A percentile compares a stretch with the other conserved stretches of the same genome.
phyloP scores from a whole-genome alignment of 169 alveolate genomes.

The Eimeria necatrix region DNA sequence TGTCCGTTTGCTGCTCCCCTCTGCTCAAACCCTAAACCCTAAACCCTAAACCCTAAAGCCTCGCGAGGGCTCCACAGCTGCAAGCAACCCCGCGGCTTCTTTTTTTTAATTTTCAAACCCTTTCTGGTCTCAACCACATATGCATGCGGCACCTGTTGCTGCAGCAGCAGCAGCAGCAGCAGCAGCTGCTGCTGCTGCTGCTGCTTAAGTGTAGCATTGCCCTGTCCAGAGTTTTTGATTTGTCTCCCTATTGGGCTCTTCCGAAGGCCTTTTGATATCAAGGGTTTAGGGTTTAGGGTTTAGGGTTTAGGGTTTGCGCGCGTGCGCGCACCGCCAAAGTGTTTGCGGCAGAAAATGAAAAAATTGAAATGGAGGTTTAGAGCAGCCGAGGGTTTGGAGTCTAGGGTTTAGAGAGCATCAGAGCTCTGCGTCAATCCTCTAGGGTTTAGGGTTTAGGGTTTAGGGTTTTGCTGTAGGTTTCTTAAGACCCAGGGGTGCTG shows the following conservation, averaged over 20 bases:
- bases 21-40: background rate
- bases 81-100: no score
- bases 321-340: no score
- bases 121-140: background rate
- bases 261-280: no score
- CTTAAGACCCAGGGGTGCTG: conserved; percentile 24
- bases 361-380: background rate
- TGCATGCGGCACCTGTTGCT: no score
- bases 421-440: no score
- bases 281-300: background rate
- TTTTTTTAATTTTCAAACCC: background rate
- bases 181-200: no score
- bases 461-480: background rate
- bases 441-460: conserved; percentile 38
- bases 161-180: no score
- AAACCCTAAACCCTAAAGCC: conserved; percentile 52
- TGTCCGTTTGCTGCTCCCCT: background rate
- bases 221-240: no score
- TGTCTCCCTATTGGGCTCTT: no score
- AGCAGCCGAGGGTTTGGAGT: background rate
- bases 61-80: no score
- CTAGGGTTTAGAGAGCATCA: conserved; percentile 42
- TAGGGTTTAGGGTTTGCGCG: conserved; percentile 4
- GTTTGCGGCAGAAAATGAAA: no score
- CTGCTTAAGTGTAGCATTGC: no score